Evolutionary conservation across 75 land plant species (phyloP).

Genomic region (Selaginella moellendorffii): DNA sequence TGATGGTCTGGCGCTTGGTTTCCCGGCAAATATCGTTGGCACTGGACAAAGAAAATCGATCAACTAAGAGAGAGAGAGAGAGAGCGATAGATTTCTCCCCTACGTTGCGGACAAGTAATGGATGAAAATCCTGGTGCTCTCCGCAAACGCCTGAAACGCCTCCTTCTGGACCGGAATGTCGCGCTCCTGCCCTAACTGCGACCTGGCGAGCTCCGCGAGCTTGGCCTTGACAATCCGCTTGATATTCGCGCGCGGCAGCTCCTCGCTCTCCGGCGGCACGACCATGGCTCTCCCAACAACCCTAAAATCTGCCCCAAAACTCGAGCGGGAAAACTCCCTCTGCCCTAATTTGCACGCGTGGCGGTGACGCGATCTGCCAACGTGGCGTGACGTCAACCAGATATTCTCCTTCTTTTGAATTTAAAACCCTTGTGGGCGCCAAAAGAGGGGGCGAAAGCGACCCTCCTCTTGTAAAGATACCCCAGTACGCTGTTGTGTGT

Average conservation of each 20-base stretch:
- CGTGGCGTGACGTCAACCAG: no score
- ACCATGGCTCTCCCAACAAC: not conserved
- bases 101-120: not conserved
- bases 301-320: not conserved
- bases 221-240: constrained; percentile 79
- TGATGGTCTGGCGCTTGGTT: not conserved
- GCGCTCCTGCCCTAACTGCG: constrained; percentile 1
- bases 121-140: not conserved
- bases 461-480: no score
- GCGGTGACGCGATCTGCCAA: no score
- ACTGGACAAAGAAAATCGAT: not conserved
- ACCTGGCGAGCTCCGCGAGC: constrained; percentile 31
- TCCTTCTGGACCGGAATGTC: not conserved
- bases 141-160: not conserved
- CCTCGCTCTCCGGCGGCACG: constrained; percentile 23
- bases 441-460: no score
- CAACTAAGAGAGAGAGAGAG: not conserved
- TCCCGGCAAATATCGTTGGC: not conserved
- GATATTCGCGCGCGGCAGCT: constrained; percentile 64
- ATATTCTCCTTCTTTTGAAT: no score
- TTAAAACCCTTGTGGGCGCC: no score
- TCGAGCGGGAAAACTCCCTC: no score
- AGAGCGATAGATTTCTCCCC: not conserved
- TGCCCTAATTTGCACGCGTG: no score
- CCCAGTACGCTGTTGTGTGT: no score